Base-by-base conservation (phyloP, 257 asterid species). In the Echium plantagineum region DNA sequence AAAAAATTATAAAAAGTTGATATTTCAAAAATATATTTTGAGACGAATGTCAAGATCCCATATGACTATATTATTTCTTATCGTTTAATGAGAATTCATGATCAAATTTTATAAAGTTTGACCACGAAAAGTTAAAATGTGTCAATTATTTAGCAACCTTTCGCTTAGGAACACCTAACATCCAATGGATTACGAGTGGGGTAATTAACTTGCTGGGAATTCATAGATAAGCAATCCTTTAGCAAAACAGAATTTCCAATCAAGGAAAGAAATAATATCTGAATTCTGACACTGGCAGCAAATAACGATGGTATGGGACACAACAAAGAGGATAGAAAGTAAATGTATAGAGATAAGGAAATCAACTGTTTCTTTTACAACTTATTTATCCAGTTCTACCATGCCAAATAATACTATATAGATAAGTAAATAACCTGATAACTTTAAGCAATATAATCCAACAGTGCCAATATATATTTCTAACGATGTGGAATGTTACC, bases 401-500 rank as follows among this genome's bases (percentile, higher is more conserved):
- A 42, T 42, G 17, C 16, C 49, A 42, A 35, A 35, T 35, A 35
- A 35, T 6, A 35, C 2, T 42, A 42, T 42, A 17, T 3, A 42
- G 13, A 12, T 42, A 42, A 42, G 5, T 10, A 8, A 61, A 48
- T 12, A 49, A 8, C 51, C 57, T 52, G 7, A 8, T 4, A n/a
- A 3, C 0, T 24, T 53, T 46, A 5, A 20, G 15, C 7, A 21
- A 47, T n/a, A n/a, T n/a, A n/a, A n/a, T n/a, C n/a, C n/a, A n/a
- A n/a, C n/a, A n/a, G n/a, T n/a, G n/a, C n/a, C n/a, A n/a, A n/a
- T n/a, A n/a, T 9, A 20, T 22, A 68, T 22, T 13, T 42, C 15
- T 42, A 42, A 13, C 0, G 49, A 42, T 10, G 49, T 32, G 42
- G 64, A 59, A 62, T 2, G 69, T 16, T 84, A 93, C 99, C 96